Conservation (phyloP, 306 rosid genomes). For the Clitoria ternatea region DNA sequence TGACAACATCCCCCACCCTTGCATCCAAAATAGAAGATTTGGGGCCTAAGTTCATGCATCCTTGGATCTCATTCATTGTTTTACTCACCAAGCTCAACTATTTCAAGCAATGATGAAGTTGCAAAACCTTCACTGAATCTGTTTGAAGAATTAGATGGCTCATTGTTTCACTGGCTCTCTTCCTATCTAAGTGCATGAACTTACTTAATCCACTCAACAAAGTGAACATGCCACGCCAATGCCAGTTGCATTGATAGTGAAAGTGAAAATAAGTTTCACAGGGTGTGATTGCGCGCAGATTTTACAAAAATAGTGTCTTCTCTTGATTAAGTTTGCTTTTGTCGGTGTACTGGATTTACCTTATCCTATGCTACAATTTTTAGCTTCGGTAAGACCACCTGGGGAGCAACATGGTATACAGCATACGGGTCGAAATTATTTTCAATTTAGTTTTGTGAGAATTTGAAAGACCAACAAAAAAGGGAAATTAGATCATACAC, state of each 20-base stretch:
- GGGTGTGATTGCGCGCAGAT: not conserved
- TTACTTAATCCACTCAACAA: not conserved
- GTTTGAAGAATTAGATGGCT: constrained; percentile 11
- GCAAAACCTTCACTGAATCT: constrained; percentile 20
- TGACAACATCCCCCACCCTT: constrained; percentile 30
- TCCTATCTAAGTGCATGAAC: constrained; percentile 30
- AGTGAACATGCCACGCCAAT: constrained; percentile 12
- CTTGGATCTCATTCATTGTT: not conserved
- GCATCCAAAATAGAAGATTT: constrained; percentile 6
- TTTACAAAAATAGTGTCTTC: not conserved
- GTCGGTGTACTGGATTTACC: no score
- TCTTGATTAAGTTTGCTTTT: not conserved
- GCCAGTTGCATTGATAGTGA: constrained; percentile 26
- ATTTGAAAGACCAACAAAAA: no score
- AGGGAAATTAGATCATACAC: no score
- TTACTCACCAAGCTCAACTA: not conserved
- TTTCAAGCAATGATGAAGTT: constrained; percentile 10
- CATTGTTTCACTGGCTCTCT: constrained; percentile 8
- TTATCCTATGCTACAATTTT: no score
- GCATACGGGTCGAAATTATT: no score
- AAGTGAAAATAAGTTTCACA: not conserved
- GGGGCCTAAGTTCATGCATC: constrained; percentile 27
- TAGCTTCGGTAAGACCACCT: no score
- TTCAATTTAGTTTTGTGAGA: no score
- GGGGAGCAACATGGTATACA: no score